Conservation (phyloP, 1,139 yeast genomes). For the Candida freyschussii region DNA sequence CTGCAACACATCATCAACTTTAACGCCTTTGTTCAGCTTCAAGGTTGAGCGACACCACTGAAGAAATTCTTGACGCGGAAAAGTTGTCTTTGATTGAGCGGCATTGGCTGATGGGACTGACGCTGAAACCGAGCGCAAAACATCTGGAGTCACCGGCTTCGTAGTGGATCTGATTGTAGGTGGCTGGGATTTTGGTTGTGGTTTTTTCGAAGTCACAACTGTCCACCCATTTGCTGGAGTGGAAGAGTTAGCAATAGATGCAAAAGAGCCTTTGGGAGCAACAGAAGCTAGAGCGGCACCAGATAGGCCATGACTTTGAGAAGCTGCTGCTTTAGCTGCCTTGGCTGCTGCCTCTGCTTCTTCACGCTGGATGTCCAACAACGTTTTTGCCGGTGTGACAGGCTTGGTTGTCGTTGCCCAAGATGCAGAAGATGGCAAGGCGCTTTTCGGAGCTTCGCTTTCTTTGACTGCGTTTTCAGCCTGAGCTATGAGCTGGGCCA, state of each 20-base stretch:
- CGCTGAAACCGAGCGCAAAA: conserved; percentile 43
- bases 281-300: conserved; percentile 25
- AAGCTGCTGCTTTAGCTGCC: conserved; percentile 20
- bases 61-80: conserved; percentile 61
- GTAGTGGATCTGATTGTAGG: conserved; percentile 9
- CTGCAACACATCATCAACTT: conserved; percentile 70
- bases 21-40: conserved; percentile 69
- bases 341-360: conserved; percentile 32
- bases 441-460: conserved; percentile 22
- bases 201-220: conserved; percentile 21
- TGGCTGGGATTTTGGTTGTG: conserved; percentile 11
- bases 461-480: conserved; percentile 21
- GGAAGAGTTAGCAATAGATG: conserved; percentile 18
- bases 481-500: conserved; percentile 30
- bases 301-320: conserved; percentile 19
- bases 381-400: conserved; percentile 34
- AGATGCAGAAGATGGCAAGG: conserved; percentile 21
- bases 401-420: conserved; percentile 25
- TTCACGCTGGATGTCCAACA: conserved; percentile 46
- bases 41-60: conserved; percentile 81
- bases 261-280: conserved; percentile 20
- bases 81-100: conserved; percentile 23
- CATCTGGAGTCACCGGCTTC: conserved; percentile 35
- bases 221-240: conserved; percentile 32
- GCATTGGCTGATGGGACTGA: conserved; percentile 31